A percentile compares a stretch with the other conserved stretches of the same genome.
phyloP scores from a whole-genome alignment of 2,329 filamentous ascomycete genomes.

The Rhynchosporium agropyri region DNA sequence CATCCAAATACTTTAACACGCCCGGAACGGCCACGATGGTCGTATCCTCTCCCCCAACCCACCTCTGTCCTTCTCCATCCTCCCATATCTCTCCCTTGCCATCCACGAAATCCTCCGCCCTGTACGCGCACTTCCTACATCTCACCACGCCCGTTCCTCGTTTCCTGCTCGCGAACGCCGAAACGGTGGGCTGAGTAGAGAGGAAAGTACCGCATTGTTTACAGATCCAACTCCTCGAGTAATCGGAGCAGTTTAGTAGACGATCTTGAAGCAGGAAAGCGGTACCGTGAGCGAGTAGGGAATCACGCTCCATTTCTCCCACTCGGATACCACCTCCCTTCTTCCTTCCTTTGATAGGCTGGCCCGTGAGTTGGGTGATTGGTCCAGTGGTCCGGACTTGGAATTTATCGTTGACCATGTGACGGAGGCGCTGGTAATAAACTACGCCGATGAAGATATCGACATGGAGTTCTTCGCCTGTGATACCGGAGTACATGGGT shows the following conservation, averaged over 20 bases:
- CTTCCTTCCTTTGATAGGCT: slow-evolving; percentile 95
- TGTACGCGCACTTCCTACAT: slow-evolving; percentile 73
- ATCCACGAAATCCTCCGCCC: slow-evolving; percentile 41
- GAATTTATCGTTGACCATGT: slow-evolving; percentile 99
- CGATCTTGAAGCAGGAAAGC: slow-evolving; percentile 95
- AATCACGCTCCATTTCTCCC: slow-evolving; percentile 98
- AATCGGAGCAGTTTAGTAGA: slow-evolving; percentile 95
- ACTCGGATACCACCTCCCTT: slow-evolving; percentile 98
- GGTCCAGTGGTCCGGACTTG: slow-evolving; percentile 96
- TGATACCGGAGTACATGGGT: slow-evolving; percentile 97
- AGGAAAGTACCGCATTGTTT: slow-evolving; percentile 88
- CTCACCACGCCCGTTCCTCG: slow-evolving; percentile 70
- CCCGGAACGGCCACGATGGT: slow-evolving; percentile 91
- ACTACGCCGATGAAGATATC: slow-evolving; percentile 98
- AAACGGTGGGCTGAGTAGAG: slow-evolving; percentile 79
- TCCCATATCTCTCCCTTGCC: slow-evolving; percentile 83
- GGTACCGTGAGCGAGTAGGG: slow-evolving; percentile 90
- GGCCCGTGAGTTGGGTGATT: slow-evolving; percentile 85
- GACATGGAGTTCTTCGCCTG: slow-evolving; percentile 87
- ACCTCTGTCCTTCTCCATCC: slow-evolving; percentile 82
- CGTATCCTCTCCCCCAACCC: slow-evolving; percentile 86
- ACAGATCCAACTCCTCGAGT: slow-evolving; percentile 87
- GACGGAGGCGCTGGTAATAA: slow-evolving; percentile 95
- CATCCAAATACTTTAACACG: slow-evolving; percentile 89
- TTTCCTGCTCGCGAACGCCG: slow-evolving; percentile 64